Evolutionary conservation across 352 stramenopile species (phyloP), one percentile per base, ranked within the genome.

Genomic region (Phytophthora fragariaefolia): DNA sequence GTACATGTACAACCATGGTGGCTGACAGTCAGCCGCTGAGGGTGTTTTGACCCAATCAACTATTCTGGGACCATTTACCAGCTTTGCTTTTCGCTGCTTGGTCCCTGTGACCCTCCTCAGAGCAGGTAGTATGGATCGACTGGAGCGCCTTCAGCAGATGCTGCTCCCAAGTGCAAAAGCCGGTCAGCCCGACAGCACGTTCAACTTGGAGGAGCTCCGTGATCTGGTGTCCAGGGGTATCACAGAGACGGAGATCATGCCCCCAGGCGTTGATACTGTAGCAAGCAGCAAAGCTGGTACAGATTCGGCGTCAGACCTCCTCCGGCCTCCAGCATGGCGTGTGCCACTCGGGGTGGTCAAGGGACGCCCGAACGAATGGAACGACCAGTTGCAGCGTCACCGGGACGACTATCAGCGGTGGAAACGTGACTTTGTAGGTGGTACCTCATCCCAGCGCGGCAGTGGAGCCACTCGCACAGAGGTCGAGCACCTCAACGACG

Each of bases 291-390:
- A 32, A 6, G 12, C 38, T 23, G 17, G 38, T 13, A 45, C 38
- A 45, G 38, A n/a, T 38, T 13, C n/a, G 0, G 28, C 56, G 42
- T 42, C 53, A 20, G 17, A 23, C 8, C 49, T 63, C 30, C 42
- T 70, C 2, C 74, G 75, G 34, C 57, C 75, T 3, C 46, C 77
- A 4, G 75, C 63, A 0, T 88, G 79, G 79, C 65, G 73, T 2
- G n/a, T 83, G 2, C 50, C 84, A 20, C 73, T 88, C 23, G 77
- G 79, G 1, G 57, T 81, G 9, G 51, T 84, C n/a, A 63, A 70
- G n/a, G 51, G 54, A 1, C 18, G 56, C 1, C 56, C 45, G 1
- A 15, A 46, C 4, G 48, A 51, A 36, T 83, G 79, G 76, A 1
- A 23, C 1, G 28, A 58, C 1, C 48, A 71, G 24, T 32, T 87